Evolutionary conservation across 805 yeast genomes (phyloP), one percentile per base, ranked within the genome.

Genomic region (Myxozyma neglecta): DNA sequence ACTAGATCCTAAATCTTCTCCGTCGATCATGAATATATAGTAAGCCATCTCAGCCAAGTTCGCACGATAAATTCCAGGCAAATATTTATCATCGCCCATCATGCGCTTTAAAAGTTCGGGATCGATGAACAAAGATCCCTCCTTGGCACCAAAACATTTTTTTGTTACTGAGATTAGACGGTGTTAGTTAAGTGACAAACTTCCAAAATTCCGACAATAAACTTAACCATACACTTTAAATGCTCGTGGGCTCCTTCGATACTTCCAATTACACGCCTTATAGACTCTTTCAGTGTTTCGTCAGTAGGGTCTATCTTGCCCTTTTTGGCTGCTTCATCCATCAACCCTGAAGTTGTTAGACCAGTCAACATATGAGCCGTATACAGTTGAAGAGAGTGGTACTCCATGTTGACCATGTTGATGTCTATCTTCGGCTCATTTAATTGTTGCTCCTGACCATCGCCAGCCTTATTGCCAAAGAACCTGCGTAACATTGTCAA

Each of bases 31-130:
- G 35, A 39, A 16, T 42, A 57, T 36, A 29, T 34, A 16, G 44
- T 57, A 53, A 11, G 49, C 48, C 42, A 57, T 37, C 16, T 46
- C 53, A 6, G 61, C 61, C 7, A 57, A 45, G 36, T 57, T 57
- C 36, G 50, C 18, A 34, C 42, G 39, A 53, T 58, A 40, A 7
- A 58, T 50, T 9, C 36, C 55, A 6, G 18, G n/a, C 4, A 29
- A 18, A 45, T 53, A 48, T 7, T 24, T 36, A 24, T 49, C 29
- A 34, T 18, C 37, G 20, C 51, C 58, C 32, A 47, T 43, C 3
- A 58, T 55, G 37, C 29, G 35, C 34, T 48, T 32, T 18, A 48
- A 32, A 16, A 53, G 51, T 3, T 35, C 42, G 18, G 62, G 35
- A 36, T 53, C 53, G 39, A 59, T 37, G 34, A 53, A 53, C 14